These are phyloP conservation scores for Naegleria lovaniensis DNA, from an alignment of 208 protist genomes.

Conservation along the genomic window DNA sequence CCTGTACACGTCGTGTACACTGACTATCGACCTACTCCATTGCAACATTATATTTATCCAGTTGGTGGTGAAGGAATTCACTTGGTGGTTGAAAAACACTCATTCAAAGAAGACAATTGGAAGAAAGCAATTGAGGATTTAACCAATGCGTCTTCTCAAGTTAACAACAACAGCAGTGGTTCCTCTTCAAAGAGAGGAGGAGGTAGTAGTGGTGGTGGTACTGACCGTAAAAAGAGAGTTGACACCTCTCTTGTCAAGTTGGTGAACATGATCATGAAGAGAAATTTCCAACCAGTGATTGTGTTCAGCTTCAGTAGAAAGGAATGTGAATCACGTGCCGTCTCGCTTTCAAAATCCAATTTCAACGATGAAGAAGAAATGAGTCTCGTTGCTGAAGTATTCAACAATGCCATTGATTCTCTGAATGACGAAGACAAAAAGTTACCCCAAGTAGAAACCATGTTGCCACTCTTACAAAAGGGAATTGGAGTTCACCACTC, in stretches of 20 bases:
- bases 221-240: neutral
- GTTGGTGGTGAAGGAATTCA: conserved; percentile 90
- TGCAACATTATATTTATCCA: conserved; percentile 98
- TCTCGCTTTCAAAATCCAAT: conserved; percentile 84
- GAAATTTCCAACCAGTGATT: conserved; percentile 94
- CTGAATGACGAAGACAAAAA: conserved; percentile 83
- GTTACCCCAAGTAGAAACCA: conserved; percentile 81
- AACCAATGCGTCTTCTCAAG: conserved; percentile 34
- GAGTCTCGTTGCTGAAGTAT: conserved; percentile 72
- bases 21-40: conserved; percentile 96
- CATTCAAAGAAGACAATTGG: conserved; percentile 92
- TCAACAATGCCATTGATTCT: conserved; percentile 88
- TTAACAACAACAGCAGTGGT: neutral
- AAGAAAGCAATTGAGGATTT: conserved; percentile 81
- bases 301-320: conserved; percentile 96
- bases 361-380: conserved; percentile 77
- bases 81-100: conserved; percentile 86
- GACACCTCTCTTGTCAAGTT: conserved; percentile 70
- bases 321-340: conserved; percentile 91
- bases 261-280: conserved; percentile 92
- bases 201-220: neutral
- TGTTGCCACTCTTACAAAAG: conserved; percentile 88
- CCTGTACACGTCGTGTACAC: conserved; percentile 99
- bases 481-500: conserved; percentile 99
- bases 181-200: neutral